A percentile compares a stretch with the other conserved stretches of the same genome.
phyloP scores from a whole-genome alignment of 148 eudicot genomes.

The Fagopyrum tataricum region DNA sequence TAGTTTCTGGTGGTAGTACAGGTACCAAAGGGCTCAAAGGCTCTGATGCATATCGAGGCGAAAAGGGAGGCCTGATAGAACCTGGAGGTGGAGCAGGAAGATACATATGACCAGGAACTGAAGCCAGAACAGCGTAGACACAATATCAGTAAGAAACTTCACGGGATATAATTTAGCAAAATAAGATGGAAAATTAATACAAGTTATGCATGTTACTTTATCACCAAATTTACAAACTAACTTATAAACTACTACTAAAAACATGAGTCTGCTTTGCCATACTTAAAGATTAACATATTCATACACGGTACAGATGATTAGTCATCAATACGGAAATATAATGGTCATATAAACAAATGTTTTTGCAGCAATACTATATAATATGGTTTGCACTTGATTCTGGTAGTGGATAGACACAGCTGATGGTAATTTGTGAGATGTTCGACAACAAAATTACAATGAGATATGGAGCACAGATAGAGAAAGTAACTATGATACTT shows the following conservation, averaged over 20 bases:
- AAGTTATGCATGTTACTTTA: neutral
- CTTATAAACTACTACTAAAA: no score
- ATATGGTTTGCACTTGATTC: neutral
- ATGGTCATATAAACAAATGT: neutral
- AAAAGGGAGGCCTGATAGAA: conserved; percentile 47
- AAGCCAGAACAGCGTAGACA: neutral
- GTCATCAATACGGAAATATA: neutral
- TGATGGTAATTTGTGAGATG: neutral
- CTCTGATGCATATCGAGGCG: conserved; percentile 45
- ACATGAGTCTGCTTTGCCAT: no score
- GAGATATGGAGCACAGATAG: neutral
- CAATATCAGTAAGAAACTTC: neutral
- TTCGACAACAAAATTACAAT: neutral
- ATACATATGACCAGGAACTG: conserved; percentile 68
- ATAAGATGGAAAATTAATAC: neutral
- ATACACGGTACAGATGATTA: neutral
- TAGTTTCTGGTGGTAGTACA: conserved; percentile 40
- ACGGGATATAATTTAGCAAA: neutral
- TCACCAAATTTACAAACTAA: neutral
- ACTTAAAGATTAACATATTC: neutral
- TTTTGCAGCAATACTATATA: neutral
- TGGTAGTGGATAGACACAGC: neutral
- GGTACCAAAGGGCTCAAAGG: conserved; percentile 35
- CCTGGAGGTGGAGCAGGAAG: conserved; percentile 62
- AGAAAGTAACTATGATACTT: neutral